phyloP scores from a whole-genome alignment of 176 grass and related monocot genomes.

The Chloris gayana region DNA sequence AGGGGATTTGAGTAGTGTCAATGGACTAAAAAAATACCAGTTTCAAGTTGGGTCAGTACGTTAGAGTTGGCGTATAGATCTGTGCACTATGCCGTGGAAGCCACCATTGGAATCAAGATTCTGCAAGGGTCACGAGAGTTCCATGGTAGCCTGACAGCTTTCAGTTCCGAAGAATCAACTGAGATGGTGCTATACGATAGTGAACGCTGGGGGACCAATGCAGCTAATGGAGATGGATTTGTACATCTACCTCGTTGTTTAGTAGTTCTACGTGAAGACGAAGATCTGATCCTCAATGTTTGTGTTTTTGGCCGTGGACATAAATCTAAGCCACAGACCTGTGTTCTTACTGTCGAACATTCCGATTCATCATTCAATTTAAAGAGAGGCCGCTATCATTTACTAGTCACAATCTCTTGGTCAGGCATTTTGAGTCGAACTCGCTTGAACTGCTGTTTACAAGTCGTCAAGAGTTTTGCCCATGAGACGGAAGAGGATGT shows the following conservation, averaged over 20 bases:
- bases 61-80: conserved; percentile 3
- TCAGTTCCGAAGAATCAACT: neutral
- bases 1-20: too few species aligned
- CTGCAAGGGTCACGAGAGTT: conserved; percentile 3
- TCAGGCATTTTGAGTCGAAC: neutral
- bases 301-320: neutral
- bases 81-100: conserved; percentile 16
- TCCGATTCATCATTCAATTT: neutral
- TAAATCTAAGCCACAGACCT: neutral
- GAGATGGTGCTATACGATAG: conserved; percentile 28
- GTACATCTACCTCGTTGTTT: neutral
- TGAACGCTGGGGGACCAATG: neutral
- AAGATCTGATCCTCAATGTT: conserved; percentile 1
- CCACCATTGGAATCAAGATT: neutral
- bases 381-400: neutral
- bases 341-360: neutral
- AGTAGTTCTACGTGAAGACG: conserved; percentile 16
- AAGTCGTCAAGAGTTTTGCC: too few species aligned
- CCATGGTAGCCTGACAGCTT: neutral
- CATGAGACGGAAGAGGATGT: too few species aligned
- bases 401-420: conserved; percentile 12
- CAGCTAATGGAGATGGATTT: neutral
- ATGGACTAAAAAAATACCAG: neutral
- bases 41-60: conserved; percentile 30
- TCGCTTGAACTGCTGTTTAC: too few species aligned